These are phyloP conservation scores for Saccharomycopsis amapae DNA, from an alignment of 805 yeast genomes.

Conservation along the genomic window DNA sequence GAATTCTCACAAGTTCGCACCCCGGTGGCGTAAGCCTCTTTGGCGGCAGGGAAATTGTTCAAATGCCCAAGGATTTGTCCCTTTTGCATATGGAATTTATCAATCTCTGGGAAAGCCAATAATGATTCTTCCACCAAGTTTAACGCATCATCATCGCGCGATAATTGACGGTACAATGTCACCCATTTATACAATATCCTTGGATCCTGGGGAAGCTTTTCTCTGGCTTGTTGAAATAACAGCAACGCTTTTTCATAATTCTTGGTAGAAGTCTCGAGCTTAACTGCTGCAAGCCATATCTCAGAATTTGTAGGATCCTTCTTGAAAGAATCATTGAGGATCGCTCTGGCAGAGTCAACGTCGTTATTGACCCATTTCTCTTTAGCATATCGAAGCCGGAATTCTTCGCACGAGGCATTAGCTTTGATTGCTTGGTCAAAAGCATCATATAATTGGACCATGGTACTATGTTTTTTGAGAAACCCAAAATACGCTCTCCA, in stretches of 20 bases:
- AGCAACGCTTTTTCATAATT: conserved; percentile 31
- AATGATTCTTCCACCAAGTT: conserved; percentile 41
- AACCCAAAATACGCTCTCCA: conserved; percentile 17
- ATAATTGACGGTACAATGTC: conserved; percentile 39
- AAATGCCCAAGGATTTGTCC: conserved; percentile 44
- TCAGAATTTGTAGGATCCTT: conserved; percentile 41
- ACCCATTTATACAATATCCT: conserved; percentile 59
- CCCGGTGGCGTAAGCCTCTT: conserved; percentile 43
- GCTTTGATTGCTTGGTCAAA: conserved; percentile 48
- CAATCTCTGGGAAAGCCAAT: conserved; percentile 38
- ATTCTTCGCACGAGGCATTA: conserved; percentile 42
- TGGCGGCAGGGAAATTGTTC: conserved; percentile 34
- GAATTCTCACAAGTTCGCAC: conserved; percentile 40
- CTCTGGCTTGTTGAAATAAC: conserved; percentile 35
- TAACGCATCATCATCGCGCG: conserved; percentile 33
- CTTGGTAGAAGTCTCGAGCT: conserved; percentile 45
- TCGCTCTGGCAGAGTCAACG: conserved; percentile 42
- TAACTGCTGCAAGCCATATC: conserved; percentile 67
- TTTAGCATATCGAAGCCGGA: conserved; percentile 66
- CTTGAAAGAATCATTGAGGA: conserved; percentile 43
- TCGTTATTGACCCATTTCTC: conserved; percentile 52
- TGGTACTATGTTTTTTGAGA: conserved; percentile 21
- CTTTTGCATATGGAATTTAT: conserved; percentile 53
- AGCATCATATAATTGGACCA: conserved; percentile 32
- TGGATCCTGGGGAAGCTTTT: conserved; percentile 31